phyloP scores from a whole-genome alignment of 2,329 filamentous ascomycete genomes.

The Fusarium hostae region DNA sequence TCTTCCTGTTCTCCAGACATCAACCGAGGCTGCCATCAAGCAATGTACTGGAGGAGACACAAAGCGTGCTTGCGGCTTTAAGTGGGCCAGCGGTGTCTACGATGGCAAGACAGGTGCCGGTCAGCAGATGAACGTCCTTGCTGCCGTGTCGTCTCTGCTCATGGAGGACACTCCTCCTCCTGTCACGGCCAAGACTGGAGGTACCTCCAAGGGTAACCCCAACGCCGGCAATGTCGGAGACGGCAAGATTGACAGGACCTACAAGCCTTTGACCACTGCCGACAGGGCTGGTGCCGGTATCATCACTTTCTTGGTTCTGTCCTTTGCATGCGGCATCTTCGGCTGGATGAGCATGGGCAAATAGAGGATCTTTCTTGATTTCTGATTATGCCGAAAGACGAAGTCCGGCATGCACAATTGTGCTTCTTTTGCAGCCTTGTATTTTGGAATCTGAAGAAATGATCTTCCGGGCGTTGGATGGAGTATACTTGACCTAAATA shows the following conservation, averaged over 20 bases:
- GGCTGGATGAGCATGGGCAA: conserved; percentile 61
- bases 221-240: conserved; percentile 55
- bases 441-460: conserved; percentile 30
- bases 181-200: conserved; percentile 61
- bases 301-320: conserved; percentile 58
- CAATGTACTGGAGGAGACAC: conserved; percentile 63
- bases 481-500: conserved; percentile 34
- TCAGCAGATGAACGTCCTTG: conserved; percentile 69
- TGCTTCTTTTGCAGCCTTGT: conserved; percentile 26
- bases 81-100: conserved; percentile 62
- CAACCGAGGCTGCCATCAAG: conserved; percentile 64
- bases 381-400: conserved; percentile 22
- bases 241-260: conserved; percentile 48
- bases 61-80: conserved; percentile 63
- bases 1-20: conserved; percentile 61
- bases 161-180: conserved; percentile 55
- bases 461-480: conserved; percentile 41
- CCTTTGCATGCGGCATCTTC: conserved; percentile 54
- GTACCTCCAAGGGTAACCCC: conserved; percentile 60
- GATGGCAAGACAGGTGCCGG: conserved; percentile 68
- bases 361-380: conserved; percentile 18
- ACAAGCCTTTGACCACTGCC: conserved; percentile 53
- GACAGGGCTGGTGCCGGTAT: conserved; percentile 62
- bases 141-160: conserved; percentile 64
- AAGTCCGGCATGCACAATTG: conserved; percentile 14